Evolutionary conservation across 306 rosid genomes (phyloP), one percentile per base, ranked within the genome.

Genomic region (Datisca glomerata): DNA sequence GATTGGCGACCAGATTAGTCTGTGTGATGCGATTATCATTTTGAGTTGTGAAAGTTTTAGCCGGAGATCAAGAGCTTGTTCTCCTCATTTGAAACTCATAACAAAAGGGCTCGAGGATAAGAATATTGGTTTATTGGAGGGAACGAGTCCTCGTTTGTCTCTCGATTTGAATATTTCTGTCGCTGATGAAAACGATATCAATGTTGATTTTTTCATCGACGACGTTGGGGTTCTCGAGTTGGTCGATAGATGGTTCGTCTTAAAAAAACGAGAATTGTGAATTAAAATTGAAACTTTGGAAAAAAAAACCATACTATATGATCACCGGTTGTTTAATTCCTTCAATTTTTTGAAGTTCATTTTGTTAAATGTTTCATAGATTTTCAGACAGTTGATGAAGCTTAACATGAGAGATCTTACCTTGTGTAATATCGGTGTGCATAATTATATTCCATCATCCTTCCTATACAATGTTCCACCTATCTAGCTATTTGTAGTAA

Each of bases 91-190:
- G 1, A 72, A 56, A 55, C 79, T 68, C 33, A 69, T 61, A 59
- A 36, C 63, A 25, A 5, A 50, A 18, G 72, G 57, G 17, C 27
- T 47, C 5, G 29, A 19, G 41, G 48, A 49, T 11, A 24, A 45
- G 19, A 24, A 21, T 51, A 9, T 22, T 8, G n/a, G n/a, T 31
- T 2, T 14, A 49, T 43, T 77, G 43, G 57, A 71, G 69, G 56
- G 74, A 42, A 41, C 2, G 3, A 41, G 72, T 43, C 72, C 72
- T 72, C 56, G 55, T 56, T 57, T 69, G 60, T 61, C 79, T 32
- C 63, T 91, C 64, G 98, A 91, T 78, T 84, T 91, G 86, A 91
- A 91, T 59, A 61, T 91, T 56, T 75, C 86, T 25, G 66, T 84
- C 4, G n/a, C 9, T 67, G 85, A 75, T 12, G 86, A 74, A 33